A percentile compares a stretch with the other conserved stretches of the same genome.
These are phyloP conservation scores for Wickerhamiella pararugosa DNA, from an alignment of 1,139 yeast genomes.

Conservation along the genomic window DNA sequence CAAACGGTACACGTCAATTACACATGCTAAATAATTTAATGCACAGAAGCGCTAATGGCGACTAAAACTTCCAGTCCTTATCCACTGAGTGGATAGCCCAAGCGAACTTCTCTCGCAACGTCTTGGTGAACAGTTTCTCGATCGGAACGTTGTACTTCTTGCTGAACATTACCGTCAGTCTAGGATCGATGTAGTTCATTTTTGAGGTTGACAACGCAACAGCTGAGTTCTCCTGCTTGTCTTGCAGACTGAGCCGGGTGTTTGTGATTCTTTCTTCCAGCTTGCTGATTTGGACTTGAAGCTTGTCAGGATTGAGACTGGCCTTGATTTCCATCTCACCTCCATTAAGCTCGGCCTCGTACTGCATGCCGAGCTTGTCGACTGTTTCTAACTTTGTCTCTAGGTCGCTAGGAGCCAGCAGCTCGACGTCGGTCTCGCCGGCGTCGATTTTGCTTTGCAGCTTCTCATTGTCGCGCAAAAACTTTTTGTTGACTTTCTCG, in stretches of 20 bases:
- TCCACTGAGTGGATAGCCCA: constrained; percentile 95
- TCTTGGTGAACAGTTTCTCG: constrained; percentile 80
- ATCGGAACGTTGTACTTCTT: constrained; percentile 80
- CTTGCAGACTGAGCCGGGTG: constrained; percentile 63
- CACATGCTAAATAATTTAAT: neutral
- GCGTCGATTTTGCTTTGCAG: constrained; percentile 32
- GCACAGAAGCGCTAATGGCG: neutral
- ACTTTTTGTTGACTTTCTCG: constrained; percentile 49
- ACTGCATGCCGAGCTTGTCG: constrained; percentile 40
- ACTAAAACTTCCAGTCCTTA: constrained; percentile 68
- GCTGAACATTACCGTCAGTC: constrained; percentile 79
- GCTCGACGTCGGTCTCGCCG: constrained; percentile 28
- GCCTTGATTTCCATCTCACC: constrained; percentile 43
- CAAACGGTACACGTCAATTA: too few relatives aligned
- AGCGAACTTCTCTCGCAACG: constrained; percentile 77
- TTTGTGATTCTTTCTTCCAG: constrained; percentile 57
- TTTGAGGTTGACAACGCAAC: constrained; percentile 90
- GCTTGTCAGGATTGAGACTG: constrained; percentile 50
- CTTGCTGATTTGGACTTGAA: constrained; percentile 56
- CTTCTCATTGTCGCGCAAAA: constrained; percentile 66
- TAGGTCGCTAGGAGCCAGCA: constrained; percentile 39
- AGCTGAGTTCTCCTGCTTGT: constrained; percentile 85
- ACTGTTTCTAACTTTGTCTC: constrained; percentile 45
- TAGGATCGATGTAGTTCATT: constrained; percentile 89
- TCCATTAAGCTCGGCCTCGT: constrained; percentile 42